Base-by-base conservation (phyloP, 2,329 filamentous ascomycete species). In the Xylariaceae sp. region DNA sequence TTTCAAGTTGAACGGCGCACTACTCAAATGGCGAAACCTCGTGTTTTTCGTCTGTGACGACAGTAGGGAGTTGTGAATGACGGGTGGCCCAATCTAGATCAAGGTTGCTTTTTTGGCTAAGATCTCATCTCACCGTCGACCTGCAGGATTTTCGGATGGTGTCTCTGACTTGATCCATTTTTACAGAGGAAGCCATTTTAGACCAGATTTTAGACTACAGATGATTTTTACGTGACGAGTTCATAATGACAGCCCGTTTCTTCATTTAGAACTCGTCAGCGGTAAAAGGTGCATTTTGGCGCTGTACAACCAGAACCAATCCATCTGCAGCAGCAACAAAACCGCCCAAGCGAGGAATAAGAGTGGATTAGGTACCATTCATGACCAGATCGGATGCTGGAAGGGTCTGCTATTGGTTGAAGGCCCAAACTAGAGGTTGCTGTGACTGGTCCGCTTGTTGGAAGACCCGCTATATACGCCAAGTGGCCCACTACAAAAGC, bases 1-100 rank as follows among this genome's bases (percentile, higher is more conserved):
- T 70, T 71, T 70, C 67, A 67, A 54, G 54, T 64, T 65, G 49
- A 66, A 54, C 59, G 43, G 41, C 23, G 37, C 45, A 26, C 45
- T 26, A 40, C 51, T 54, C 58, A 53, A 67, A 62, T 54, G 21
- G 37, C 61, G 53, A 50, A 60, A 51, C 26, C 51, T 47, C 48
- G 56, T 57, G 53, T 56, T 56, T 34, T 39, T 26, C 23, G 33
- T 46, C 12, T 56, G 37, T 49, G 58, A 56, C 45, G 47, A 60
- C 26, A 44, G 45, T 16, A 14, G 39, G 33, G n/a, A 41, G 24
- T n/a, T n/a, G n/a, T n/a, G 31, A 29, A 50, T 16, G 29, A 36
- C 48, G 40, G 37, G 29, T 31, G 37, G 24, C 39, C 26, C 11
- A 19, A 39, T 49, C 16, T 34, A 43, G 55, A 36, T 34, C 26